Evolutionary conservation across 208 protist genomes (phyloP).

Genomic region (Acanthamoeba quina): DNA sequence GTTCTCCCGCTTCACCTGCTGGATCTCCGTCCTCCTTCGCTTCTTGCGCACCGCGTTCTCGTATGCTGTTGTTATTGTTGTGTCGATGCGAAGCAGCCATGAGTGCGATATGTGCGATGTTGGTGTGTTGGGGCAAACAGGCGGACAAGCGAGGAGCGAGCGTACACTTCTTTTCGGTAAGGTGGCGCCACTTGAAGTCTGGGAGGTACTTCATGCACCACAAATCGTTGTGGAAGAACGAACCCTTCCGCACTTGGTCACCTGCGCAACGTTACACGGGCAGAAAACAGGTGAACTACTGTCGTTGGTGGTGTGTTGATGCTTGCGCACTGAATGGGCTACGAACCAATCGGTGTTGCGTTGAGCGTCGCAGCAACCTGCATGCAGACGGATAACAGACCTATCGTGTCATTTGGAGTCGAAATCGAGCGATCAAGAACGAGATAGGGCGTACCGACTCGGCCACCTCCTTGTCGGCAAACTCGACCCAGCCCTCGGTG

Average conservation of each 20-base stretch:
- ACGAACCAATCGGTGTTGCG: slow-evolving; percentile 35
- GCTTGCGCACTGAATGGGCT: background rate
- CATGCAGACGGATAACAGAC: background rate
- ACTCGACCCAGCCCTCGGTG: slow-evolving; percentile 90
- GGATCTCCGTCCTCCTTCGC: slow-evolving; percentile 74
- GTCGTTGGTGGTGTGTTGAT: background rate
- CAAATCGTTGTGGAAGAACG: slow-evolving; percentile 85
- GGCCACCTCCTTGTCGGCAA: slow-evolving; percentile 86
- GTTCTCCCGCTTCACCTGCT: slow-evolving; percentile 78
- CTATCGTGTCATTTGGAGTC: background rate
- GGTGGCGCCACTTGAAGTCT: slow-evolving; percentile 89
- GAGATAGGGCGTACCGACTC: slow-evolving; percentile 74
- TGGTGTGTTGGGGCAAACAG: background rate
- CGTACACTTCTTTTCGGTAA: slow-evolving; percentile 84
- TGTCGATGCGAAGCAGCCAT: background rate
- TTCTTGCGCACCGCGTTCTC: slow-evolving; percentile 83
- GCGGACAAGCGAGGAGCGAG: background rate
- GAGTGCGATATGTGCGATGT: background rate
- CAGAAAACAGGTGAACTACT: background rate
- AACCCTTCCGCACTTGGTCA: slow-evolving; percentile 82
- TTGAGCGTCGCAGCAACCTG: slow-evolving; percentile 5
- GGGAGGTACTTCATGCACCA: slow-evolving; percentile 91
- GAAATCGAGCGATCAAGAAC: background rate
- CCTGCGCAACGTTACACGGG: slow-evolving; percentile 68
- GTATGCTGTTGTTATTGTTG: slow-evolving; percentile 57